phyloP scores from a whole-genome alignment of 225 moss, liverwort and hornwort species.

The Polytrichum commune region DNA sequence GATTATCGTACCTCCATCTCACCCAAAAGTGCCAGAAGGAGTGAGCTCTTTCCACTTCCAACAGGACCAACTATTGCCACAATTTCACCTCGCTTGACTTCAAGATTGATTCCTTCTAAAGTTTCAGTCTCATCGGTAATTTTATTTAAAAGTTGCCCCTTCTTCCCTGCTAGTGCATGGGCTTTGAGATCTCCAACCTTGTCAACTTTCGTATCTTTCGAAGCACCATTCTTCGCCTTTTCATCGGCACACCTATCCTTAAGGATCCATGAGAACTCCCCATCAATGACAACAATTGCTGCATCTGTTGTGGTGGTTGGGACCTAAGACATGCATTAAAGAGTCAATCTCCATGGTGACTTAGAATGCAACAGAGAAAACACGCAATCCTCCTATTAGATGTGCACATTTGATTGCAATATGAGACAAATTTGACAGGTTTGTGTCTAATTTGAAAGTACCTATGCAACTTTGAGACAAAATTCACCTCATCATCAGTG shows the following conservation, averaged over 20 bases:
- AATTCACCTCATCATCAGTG: slow-evolving; percentile 39
- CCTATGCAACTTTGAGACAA: background rate
- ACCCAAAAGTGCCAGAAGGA: slow-evolving; percentile 75
- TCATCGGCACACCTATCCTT: slow-evolving; percentile 26
- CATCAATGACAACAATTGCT: slow-evolving; percentile 41
- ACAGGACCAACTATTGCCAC: slow-evolving; percentile 84
- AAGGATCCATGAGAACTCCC: slow-evolving; percentile 71
- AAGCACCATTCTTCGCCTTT: background rate
- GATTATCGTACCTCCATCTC: slow-evolving; percentile 80
- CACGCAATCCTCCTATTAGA: too few species aligned
- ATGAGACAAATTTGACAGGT: too few species aligned
- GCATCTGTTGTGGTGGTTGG: slow-evolving; percentile 26
- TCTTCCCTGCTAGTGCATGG: background rate
- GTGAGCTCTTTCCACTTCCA: slow-evolving; percentile 87
- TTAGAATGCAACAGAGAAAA: too few species aligned
- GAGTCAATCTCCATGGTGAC: too few species aligned
- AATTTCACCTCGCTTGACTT: slow-evolving; percentile 58
- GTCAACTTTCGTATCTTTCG: slow-evolving; percentile 25
- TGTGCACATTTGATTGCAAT: too few species aligned
- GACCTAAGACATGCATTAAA: slow-evolving; percentile 16
- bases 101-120: slow-evolving; percentile 51
- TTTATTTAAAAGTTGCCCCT: slow-evolving; percentile 4
- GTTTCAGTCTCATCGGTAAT: slow-evolving; percentile 12
- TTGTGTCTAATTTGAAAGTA: too few species aligned
- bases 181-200: slow-evolving; percentile 4